Conservation (phyloP, 495 filamentous ascomycete species). For the Daldinia vernicosa region DNA sequence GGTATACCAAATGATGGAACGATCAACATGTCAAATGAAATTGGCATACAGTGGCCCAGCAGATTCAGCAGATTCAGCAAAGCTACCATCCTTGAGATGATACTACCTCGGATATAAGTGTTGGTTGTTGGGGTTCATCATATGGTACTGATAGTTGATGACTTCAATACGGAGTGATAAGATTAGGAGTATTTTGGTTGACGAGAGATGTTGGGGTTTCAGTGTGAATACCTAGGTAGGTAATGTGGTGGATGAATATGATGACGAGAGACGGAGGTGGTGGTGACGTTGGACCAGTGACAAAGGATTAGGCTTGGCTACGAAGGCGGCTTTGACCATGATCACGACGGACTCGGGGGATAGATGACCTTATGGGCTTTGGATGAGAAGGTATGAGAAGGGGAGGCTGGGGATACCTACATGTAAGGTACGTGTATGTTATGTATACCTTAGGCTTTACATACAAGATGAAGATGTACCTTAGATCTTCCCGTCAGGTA, state of each 20-base stretch:
- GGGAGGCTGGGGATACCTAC: constrained; percentile 2
- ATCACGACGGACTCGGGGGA: neutral
- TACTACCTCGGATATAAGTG: constrained; percentile 6
- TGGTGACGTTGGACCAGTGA: constrained; percentile 26
- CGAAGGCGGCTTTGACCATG: neutral
- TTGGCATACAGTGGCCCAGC: constrained; percentile 17
- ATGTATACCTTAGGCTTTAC: no score
- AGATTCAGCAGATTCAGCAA: constrained; percentile 9
- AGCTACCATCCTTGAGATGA: neutral
- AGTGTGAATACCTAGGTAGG: no score
- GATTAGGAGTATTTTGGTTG: constrained; percentile 15
- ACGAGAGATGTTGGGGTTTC: constrained; percentile 6
- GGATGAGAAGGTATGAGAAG: constrained; percentile 1
- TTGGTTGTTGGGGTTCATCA: constrained; percentile 4
- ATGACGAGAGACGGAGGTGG: constrained; percentile 4
- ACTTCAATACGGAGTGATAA: constrained; percentile 6
- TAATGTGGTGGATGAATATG: constrained; percentile 16
- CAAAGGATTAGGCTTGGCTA: constrained; percentile 24
- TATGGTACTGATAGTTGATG: constrained; percentile 14
- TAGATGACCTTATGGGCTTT: constrained; percentile 14
- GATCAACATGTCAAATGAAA: constrained; percentile 11
- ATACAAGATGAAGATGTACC: constrained; percentile 9
- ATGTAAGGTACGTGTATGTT: no score
- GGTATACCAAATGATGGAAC: constrained; percentile 19
- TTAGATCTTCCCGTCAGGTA: neutral